Percentiles rank a stretch among this genome's conserved stretches.
Conservation (phyloP, 345 rosid genomes). For the Eucalyptus caleyi region DNA sequence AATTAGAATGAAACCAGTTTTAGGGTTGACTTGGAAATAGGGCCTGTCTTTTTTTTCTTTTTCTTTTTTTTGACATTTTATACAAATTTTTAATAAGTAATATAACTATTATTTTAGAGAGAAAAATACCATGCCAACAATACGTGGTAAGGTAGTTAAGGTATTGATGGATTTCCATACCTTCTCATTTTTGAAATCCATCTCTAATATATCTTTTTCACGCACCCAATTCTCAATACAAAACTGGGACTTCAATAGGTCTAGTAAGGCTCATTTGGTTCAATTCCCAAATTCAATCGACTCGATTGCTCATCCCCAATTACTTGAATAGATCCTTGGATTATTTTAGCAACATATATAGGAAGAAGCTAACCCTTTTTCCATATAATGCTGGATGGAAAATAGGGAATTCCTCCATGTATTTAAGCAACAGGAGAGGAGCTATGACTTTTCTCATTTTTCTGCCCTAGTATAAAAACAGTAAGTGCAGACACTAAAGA, state of each 20-base stretch:
- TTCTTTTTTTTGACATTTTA: neutral
- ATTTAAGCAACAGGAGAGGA: neutral
- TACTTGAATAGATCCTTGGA: too few relatives aligned
- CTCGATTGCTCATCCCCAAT: neutral
- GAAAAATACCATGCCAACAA: neutral
- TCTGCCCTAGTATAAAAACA: neutral
- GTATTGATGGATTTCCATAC: neutral
- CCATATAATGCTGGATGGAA: neutral
- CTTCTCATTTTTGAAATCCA: neutral
- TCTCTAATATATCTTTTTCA: neutral
- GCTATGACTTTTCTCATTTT: neutral
- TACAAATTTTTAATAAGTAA: neutral
- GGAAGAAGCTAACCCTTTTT: neutral
- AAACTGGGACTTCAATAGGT: neutral
- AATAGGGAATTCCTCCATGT: neutral
- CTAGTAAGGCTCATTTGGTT: neutral
- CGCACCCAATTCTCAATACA: neutral
- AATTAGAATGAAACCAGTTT: neutral
- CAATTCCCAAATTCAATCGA: neutral
- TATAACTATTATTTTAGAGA: neutral
- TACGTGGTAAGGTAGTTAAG: neutral
- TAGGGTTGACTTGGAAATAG: neutral
- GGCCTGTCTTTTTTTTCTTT: rapidly evolving
- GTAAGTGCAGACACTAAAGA: neutral
- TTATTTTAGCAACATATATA: too few relatives aligned